Base-by-base conservation (phyloP, 495 filamentous ascomycete species). In the Trichoderma erinaceum region DNA sequence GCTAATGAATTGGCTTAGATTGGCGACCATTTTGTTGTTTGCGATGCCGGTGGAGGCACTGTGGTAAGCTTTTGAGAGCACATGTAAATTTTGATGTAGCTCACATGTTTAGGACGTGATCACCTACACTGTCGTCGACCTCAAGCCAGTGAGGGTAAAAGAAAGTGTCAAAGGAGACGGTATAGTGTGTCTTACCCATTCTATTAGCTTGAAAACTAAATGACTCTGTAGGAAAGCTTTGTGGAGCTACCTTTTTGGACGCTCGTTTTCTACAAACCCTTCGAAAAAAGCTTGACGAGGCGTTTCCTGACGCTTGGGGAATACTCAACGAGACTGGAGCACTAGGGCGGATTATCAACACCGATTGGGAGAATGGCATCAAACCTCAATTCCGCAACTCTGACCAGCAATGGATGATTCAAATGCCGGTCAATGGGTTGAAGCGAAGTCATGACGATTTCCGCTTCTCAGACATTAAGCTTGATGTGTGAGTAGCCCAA, bases 11-110 rank as follows among this genome's bases (percentile, higher is more conserved):
- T 3, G 13, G 15, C 21, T 10, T 44, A 75, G 72, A 15, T 58
- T 18, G 70, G 68, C 11, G 73, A 74, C 32, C 52, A 15, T 5
- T 74, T 70, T 23, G 69, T 74, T 16, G 66, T 73, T 23, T 67
- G 58, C 16, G 72, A 75, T 27, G 70, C 69, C 41, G 73, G 72
- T 13, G 73, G 72, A 32, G 73, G 72, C 18, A 73, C 73, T 8
- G 73, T 64, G 6, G 68, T 69, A 21, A 66, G 63, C 61, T 2
- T 0, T 18, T 13, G 27, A 15, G 16, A 27, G 6, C 25, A 1
- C 4, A 4, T 25, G 13, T 65, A 0, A n/a, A 65, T 41, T 41
- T 8, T n/a, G 27, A 11, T 5, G 10, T 18, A 25, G 18, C 65
- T 65, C 11, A 65, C 16, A 65, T 5, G 12, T 13, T 32, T 1